These are phyloP conservation scores for Boechera retrofracta DNA, from an alignment of 345 rosid genomes.

Conservation along the genomic window DNA sequence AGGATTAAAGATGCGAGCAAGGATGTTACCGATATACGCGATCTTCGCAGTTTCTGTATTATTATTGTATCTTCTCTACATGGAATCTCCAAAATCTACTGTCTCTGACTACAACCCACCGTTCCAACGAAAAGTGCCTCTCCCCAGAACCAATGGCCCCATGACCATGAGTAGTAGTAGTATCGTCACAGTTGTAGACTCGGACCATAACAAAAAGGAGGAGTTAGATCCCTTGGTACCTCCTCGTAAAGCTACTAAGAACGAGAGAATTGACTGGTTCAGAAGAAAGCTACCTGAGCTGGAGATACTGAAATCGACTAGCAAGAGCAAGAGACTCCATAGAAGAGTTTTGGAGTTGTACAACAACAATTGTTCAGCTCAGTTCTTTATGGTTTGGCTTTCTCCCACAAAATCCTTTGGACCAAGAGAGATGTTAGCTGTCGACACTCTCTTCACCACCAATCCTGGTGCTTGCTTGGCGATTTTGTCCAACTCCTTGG, in stretches of 20 bases:
- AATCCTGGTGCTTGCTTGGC: slow-evolving; percentile 62
- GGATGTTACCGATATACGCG: neutral
- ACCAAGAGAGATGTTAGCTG: slow-evolving; percentile 63
- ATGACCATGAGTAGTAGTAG: neutral
- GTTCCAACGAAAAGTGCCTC: slow-evolving; percentile 23
- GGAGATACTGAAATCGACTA: slow-evolving; percentile 55
- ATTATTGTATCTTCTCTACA: slow-evolving; percentile 20
- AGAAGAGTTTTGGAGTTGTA: slow-evolving; percentile 51
- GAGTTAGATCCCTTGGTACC: slow-evolving; percentile 51
- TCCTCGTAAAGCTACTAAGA: slow-evolving; percentile 54
- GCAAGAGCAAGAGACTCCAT: slow-evolving; percentile 51
- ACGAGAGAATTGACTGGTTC: slow-evolving; percentile 66
- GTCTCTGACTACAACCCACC: slow-evolving; percentile 4
- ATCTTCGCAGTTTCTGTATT: neutral
- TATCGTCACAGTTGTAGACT: neutral
- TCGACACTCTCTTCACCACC: slow-evolving; percentile 61
- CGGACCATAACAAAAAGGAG: slow-evolving; percentile 17
- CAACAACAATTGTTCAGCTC: slow-evolving; percentile 52
- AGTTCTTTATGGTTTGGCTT: slow-evolving; percentile 81
- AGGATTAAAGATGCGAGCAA: slow-evolving; percentile 29
- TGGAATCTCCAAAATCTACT: slow-evolving; percentile 1
- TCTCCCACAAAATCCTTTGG: slow-evolving; percentile 60
- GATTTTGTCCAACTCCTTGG: slow-evolving; percentile 65
- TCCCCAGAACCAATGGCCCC: slow-evolving; percentile 18
- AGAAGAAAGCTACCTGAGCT: slow-evolving; percentile 54